phyloP scores from a whole-genome alignment of 2,329 filamentous ascomycete species.

The Annulohypoxylon truncatum region DNA sequence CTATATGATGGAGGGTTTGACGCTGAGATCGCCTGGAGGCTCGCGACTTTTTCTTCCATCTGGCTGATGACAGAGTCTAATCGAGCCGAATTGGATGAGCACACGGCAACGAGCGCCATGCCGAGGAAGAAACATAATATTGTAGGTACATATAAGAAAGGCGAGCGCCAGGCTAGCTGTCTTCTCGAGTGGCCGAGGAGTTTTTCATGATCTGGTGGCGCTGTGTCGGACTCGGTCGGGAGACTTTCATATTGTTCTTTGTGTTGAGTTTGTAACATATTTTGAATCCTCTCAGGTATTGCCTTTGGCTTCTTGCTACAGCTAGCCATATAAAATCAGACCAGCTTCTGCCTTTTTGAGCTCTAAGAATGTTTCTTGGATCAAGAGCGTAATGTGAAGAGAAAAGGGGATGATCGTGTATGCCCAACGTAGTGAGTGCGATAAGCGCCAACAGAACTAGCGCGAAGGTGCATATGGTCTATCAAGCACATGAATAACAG shows the following conservation, averaged over 20 bases:
- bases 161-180: background rate
- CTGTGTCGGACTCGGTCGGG: background rate
- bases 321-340: background rate
- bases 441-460: background rate
- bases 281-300: background rate
- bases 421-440: background rate
- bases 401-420: background rate
- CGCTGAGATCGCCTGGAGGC: background rate
- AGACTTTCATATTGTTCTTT: conserved; percentile 13
- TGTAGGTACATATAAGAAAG: conserved; percentile 5
- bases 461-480: background rate
- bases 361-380: background rate
- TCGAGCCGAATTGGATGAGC: conserved; percentile 3
- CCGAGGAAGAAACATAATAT: conserved; percentile 13
- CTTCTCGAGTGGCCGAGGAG: background rate
- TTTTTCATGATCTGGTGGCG: background rate
- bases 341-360: background rate
- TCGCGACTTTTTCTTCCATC: background rate
- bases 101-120: background rate
- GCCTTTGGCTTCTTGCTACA: background rate
- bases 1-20: background rate
- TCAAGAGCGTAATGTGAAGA: background rate
- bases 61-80: conserved; percentile 3
- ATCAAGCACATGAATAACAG: background rate
- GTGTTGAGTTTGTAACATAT: background rate